phyloP scores from a whole-genome alignment of 768 basidiomycete species.

The Russula earlei region DNA sequence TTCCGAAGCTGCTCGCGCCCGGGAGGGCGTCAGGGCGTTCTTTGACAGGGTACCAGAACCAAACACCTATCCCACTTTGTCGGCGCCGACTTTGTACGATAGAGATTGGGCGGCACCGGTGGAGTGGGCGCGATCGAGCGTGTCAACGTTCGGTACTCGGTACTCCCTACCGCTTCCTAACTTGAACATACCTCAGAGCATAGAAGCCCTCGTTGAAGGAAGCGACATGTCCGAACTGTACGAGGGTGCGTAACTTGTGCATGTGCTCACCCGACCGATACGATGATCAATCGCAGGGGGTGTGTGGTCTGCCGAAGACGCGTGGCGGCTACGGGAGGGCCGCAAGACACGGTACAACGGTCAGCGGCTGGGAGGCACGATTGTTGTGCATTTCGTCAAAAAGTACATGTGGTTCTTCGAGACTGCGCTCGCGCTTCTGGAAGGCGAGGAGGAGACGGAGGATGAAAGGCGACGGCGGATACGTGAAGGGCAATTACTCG shows the following conservation, averaged over 20 bases:
- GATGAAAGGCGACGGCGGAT: constrained; percentile 21
- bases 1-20: constrained; percentile 67
- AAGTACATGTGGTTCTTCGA: constrained; percentile 95
- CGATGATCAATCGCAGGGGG: constrained; percentile 33
- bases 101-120: constrained; percentile 36
- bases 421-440: constrained; percentile 80
- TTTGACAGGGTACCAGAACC: constrained; percentile 34
- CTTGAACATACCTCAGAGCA: constrained; percentile 56
- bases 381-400: constrained; percentile 97
- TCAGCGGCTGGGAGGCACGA: constrained; percentile 78
- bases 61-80: constrained; percentile 13
- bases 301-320: constrained; percentile 49
- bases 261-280: neutral
- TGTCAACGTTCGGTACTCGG: constrained; percentile 71
- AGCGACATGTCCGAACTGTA: constrained; percentile 68
- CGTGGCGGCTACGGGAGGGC: constrained; percentile 70
- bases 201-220: constrained; percentile 92
- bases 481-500: neutral
- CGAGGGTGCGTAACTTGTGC: constrained; percentile 41
- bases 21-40: constrained; percentile 43
- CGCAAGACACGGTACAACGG: constrained; percentile 52
- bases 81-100: constrained; percentile 20
- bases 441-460: constrained; percentile 64
- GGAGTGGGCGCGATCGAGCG: constrained; percentile 71
- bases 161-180: constrained; percentile 64